Conservation (phyloP, 495 filamentous ascomycete species). For the Parmelia sp. region DNA sequence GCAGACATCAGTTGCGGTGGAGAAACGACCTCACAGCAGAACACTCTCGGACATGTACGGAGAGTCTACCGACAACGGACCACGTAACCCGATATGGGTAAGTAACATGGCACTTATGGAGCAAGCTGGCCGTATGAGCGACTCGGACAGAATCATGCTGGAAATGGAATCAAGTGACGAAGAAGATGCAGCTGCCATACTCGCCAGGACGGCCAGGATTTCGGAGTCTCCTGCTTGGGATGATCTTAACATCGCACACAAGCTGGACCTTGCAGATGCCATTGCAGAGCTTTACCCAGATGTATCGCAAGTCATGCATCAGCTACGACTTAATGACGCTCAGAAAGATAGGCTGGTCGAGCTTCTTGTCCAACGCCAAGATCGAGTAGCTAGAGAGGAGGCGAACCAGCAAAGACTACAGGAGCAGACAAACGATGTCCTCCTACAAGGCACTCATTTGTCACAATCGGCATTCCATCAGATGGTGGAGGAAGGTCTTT, state of each 20-base stretch:
- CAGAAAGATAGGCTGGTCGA: slow-evolving; percentile 24
- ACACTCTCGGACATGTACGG: slow-evolving; percentile 26
- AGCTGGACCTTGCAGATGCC: slow-evolving; percentile 32
- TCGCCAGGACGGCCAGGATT: neutral
- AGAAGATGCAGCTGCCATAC: slow-evolving; percentile 14
- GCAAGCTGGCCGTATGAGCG: slow-evolving; percentile 14
- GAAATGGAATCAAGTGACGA: slow-evolving; percentile 25
- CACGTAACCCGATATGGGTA: slow-evolving; percentile 33
- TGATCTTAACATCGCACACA: slow-evolving; percentile 33
- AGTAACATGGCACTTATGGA: slow-evolving; percentile 35
- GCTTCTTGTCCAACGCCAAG: slow-evolving; percentile 24
- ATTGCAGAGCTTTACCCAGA: slow-evolving; percentile 30
- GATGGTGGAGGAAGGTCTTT: slow-evolving; percentile 7
- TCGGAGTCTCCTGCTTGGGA: slow-evolving; percentile 29
- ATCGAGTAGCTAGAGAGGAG: slow-evolving; percentile 18
- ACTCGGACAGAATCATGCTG: slow-evolving; percentile 6
- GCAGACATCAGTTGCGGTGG: neutral
- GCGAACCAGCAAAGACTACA: neutral
- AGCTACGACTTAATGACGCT: slow-evolving; percentile 28
- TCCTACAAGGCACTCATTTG: slow-evolving; percentile 7
- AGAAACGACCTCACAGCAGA: neutral
- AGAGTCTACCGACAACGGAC: slow-evolving; percentile 32
- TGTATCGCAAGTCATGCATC: slow-evolving; percentile 1
- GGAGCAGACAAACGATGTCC: neutral
- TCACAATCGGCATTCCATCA: slow-evolving; percentile 1